phyloP scores from a whole-genome alignment of 371 early-diverging fungal genomes.

The Actinomucor elegans region DNA sequence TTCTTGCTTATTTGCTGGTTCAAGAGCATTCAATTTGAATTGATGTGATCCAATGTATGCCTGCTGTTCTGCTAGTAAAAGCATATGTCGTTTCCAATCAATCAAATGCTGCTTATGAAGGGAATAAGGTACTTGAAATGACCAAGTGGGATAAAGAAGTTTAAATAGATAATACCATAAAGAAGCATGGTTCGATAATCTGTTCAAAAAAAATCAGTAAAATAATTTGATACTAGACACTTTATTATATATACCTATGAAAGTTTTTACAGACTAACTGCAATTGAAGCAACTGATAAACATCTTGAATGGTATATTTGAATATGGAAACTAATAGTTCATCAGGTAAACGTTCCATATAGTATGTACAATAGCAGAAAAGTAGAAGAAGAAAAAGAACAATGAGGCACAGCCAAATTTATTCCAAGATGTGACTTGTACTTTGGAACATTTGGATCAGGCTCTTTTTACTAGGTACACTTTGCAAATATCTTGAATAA shows the following conservation, averaged over 20 bases:
- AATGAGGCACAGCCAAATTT: too few species aligned
- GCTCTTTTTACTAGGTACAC: too few species aligned
- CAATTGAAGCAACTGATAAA: conserved; percentile 22
- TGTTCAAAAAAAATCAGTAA: background rate
- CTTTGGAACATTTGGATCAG: too few species aligned
- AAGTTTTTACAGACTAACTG: conserved; percentile 26
- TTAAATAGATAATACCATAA: conserved; percentile 35
- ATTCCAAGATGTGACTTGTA: too few species aligned
- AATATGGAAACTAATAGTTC: conserved; percentile 34
- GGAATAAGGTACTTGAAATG: conserved; percentile 21
- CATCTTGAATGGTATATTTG: conserved; percentile 17
- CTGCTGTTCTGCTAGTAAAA: conserved; percentile 23
- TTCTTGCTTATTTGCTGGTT: background rate
- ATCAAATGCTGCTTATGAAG: conserved; percentile 18
- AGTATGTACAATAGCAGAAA: too few species aligned
- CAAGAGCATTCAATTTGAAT: background rate
- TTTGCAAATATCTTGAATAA: too few species aligned
- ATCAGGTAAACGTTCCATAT: conserved; percentile 40
- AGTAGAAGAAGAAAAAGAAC: too few species aligned
- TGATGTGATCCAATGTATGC: background rate
- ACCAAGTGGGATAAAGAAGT: conserved; percentile 32
- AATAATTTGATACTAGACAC: background rate
- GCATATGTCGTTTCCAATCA: conserved; percentile 37
- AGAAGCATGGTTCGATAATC: conserved; percentile 24
- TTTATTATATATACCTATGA: conserved; percentile 17